These are phyloP conservation scores for Botrytis byssoidea DNA, from an alignment of 2,329 filamentous ascomycete species.

Conservation along the genomic window DNA sequence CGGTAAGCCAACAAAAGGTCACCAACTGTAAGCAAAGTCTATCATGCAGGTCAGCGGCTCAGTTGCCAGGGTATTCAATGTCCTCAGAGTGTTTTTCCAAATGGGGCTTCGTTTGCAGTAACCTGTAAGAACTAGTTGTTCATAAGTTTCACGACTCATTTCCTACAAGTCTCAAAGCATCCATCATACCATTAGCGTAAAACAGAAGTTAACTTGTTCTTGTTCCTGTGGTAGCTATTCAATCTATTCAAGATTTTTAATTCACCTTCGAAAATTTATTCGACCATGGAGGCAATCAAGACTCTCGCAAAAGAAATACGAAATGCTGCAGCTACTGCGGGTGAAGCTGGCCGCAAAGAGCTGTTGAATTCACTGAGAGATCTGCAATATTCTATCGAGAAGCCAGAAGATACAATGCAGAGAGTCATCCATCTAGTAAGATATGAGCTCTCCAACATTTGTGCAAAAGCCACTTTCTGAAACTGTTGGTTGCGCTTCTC, in stretches of 20 bases:
- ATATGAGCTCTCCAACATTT: background rate
- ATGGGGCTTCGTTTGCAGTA: too few relatives aligned
- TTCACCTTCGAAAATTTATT: accelerated
- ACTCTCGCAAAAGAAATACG: background rate
- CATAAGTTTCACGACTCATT: too few relatives aligned
- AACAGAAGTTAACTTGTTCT: too few relatives aligned
- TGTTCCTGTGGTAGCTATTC: background rate
- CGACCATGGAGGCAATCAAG: background rate
- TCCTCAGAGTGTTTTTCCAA: too few relatives aligned
- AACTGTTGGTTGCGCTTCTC: background rate
- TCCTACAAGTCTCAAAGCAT: too few relatives aligned
- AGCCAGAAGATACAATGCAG: slow-evolving; percentile 16
- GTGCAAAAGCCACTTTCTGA: background rate
- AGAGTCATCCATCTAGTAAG: slow-evolving; percentile 7
- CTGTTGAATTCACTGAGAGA: background rate
- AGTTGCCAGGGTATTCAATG: too few relatives aligned
- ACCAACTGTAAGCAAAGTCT: too few relatives aligned
- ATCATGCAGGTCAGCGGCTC: too few relatives aligned
- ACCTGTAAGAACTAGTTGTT: too few relatives aligned
- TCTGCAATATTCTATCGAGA: slow-evolving; percentile 14
- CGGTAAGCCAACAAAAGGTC: too few relatives aligned
- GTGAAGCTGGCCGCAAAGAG: background rate
- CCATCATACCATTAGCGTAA: too few relatives aligned
- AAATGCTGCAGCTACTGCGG: background rate
- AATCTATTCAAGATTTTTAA: background rate